These are phyloP conservation scores for Syzygium jambos DNA, from an alignment of 345 rosid species.

Conservation along the genomic window DNA sequence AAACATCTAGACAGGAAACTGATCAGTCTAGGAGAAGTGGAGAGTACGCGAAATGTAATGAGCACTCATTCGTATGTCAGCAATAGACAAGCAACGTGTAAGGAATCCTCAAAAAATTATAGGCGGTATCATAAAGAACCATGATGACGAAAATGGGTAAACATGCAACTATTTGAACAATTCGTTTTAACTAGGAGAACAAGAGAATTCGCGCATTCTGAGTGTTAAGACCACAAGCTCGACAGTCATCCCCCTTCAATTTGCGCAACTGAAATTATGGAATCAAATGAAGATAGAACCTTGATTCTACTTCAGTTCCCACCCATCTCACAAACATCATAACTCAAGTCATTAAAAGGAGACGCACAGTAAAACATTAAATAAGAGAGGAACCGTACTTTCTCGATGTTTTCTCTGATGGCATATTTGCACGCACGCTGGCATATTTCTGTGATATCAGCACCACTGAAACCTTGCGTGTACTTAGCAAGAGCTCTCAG, in stretches of 20 bases:
- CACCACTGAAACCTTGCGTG: conserved; percentile 94
- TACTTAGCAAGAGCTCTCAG: conserved; percentile 82
- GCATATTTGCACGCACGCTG: conserved; percentile 95
- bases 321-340: background rate
- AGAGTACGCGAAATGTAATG: background rate
- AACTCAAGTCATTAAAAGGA: background rate
- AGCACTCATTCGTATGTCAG: background rate
- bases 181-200: background rate
- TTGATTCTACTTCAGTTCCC: background rate
- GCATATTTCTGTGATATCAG: conserved; percentile 94
- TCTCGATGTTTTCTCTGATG: conserved; percentile 89
- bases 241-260: background rate
- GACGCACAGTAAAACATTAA: background rate
- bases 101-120: background rate
- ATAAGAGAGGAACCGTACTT: conserved; percentile 23
- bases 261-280: background rate
- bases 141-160: background rate
- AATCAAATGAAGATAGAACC: background rate
- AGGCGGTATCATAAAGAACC: background rate
- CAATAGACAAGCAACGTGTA: background rate
- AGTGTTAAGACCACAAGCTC: background rate
- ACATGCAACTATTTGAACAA: background rate
- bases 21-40: background rate
- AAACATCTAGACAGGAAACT: background rate
- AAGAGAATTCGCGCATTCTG: background rate